Conservation (phyloP, 2,329 filamentous ascomycete genomes). For the Talaromyces sp. region DNA sequence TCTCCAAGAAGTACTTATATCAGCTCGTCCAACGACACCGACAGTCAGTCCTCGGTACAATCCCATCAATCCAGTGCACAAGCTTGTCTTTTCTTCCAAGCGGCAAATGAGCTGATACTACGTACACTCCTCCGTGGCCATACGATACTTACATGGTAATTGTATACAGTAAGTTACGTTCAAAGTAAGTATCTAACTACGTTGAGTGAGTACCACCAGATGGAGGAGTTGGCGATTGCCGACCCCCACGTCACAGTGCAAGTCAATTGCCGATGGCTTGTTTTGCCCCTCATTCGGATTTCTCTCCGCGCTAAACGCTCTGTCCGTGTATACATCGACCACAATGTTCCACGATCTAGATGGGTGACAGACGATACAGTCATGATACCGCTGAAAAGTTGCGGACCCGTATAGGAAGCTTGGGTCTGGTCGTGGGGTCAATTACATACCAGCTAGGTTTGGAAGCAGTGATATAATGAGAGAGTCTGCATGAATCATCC, state of each 20-base stretch:
- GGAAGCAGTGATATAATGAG: neutral
- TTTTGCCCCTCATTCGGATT: constrained; percentile 16
- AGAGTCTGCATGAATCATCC: neutral
- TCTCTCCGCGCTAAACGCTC: constrained; percentile 10
- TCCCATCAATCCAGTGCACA: too few relatives aligned
- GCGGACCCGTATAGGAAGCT: neutral
- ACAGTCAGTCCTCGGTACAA: neutral
- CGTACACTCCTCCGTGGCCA: neutral
- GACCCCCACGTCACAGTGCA: constrained; percentile 1
- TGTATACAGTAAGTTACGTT: neutral
- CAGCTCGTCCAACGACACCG: neutral
- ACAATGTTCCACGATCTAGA: neutral
- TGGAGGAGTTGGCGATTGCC: constrained; percentile 9
- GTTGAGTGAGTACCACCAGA: neutral
- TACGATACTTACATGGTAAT: neutral
- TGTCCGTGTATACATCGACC: neutral
- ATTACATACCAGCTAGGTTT: too few relatives aligned
- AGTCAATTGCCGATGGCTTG: constrained; percentile 10
- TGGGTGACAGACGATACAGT: neutral
- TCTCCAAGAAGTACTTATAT: neutral
- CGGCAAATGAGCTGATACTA: constrained; percentile 3
- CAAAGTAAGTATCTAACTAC: neutral
- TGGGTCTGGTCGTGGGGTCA: neutral
- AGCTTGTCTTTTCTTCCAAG: neutral
- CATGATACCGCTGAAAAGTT: neutral